Evolutionary conservation across 2,329 filamentous ascomycete genomes (phyloP), one percentile per base, ranked within the genome.

Genomic region (Leptographium radiaticola): DNA sequence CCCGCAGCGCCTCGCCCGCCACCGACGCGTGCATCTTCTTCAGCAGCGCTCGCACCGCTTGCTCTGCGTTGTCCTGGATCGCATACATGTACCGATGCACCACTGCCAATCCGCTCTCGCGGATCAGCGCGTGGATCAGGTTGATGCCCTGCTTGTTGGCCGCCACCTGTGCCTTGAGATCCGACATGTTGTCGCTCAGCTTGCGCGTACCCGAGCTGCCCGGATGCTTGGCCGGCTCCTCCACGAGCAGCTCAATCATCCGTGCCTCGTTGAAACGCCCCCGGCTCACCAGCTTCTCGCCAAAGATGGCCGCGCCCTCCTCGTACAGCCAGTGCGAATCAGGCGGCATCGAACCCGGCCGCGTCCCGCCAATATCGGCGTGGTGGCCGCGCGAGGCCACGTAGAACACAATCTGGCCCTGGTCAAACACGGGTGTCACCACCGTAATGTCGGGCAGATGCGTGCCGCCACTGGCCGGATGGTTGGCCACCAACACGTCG

Each of bases 401-500:
- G 58, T 89, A 91, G 67, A 91, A 91, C 51, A 89, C 75, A 55
- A 91, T 89, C n/a, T 84, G 20, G 83, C 78, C 1, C 81, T 16
- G 81, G 31, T 66, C 65, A 16, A 90, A 91, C 1, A 86, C 85
- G 0, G 87, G 87, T n/a, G 87, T 90, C 53, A 89, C 76, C 20
- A 89, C 83, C 0, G 87, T 93, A 55, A 93, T 87, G 63, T 93
- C 87, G 1, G 87, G 87, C 18, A 93, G 69, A 70, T 93, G 87
- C 0, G 87, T 93, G 11, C 49, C 49, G 33, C 49, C 49, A 20
- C 9, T 34, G 20, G 25, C 30, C 87, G 87, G 87, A 62, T 91
- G 87, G 60, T 93, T 91, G 0, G 86, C 86, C 6, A 90, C 84
- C 38, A 93, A 76, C 0, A 91, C 87, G 64, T 93, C 87, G 30